Base-by-base conservation (phyloP, 1,139 yeast species). In the Yamadazyma sp. region DNA sequence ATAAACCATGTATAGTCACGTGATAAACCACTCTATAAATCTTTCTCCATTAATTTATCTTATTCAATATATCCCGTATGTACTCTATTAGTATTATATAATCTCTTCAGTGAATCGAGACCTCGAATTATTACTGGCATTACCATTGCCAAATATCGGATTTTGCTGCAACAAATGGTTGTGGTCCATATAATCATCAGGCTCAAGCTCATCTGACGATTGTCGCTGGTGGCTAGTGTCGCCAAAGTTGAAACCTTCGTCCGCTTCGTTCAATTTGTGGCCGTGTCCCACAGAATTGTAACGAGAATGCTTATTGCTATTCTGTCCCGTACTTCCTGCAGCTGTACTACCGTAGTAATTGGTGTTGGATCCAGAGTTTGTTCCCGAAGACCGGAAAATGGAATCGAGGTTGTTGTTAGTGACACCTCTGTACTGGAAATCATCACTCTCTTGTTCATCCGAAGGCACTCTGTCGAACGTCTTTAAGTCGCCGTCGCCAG, bases 341-440 rank as follows among this genome's bases (percentile, higher is more conserved):
- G 47, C 49, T 1, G 44, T 43, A 14, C 44, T 41, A 8, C 45
- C 45, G 15, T 20, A 44, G 30, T 20, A 55, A 43, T 42, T 29
- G n/a, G 48, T 42, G 35, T 50, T 55, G 29, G 48, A 54, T 10
- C 61, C 65, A 5, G 62, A 53, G 34, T 55, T 57, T 11, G 55
- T 48, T 9, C 54, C 58, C 3, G 61, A 53, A 4, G 63, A 44
- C 38, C 61, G 56, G 55, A 70, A 72, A 5, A 72, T 61, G 1
- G 73, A 62, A 42, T 70, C 76, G 25, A 71, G 57, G 45, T 72
- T 72, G 48, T 69, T 71, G 47, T 69, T 70, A 37, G 75, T 61
- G n/a, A 71, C 75, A 9, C 77, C 77, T 34, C 77, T 60, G 52
- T 72, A 72, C 38, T 59, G 67, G 43, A 65, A 72, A 42, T 67